Conservation (phyloP, 805 yeast genomes). For the Suhomyces pyralidae region DNA sequence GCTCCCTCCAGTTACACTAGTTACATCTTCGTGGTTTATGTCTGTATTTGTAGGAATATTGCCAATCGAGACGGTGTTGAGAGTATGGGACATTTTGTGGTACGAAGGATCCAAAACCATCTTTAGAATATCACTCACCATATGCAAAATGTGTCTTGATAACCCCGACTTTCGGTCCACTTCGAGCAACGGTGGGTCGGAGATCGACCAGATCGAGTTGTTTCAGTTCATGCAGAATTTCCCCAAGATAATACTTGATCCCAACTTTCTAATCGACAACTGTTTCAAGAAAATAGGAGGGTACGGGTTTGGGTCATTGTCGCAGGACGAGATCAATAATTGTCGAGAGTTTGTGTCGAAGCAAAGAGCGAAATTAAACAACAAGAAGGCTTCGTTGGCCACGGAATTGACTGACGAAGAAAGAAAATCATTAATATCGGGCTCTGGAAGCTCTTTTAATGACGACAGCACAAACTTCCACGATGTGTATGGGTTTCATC, state of each 20-base stretch:
- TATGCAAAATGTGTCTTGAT: slow-evolving; percentile 61
- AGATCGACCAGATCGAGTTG: slow-evolving; percentile 46
- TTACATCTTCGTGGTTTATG: slow-evolving; percentile 98
- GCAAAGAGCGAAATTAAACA: slow-evolving; percentile 45
- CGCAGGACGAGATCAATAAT: slow-evolving; percentile 77
- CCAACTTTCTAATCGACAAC: slow-evolving; percentile 63
- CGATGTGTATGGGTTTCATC: slow-evolving; percentile 44
- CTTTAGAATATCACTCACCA: slow-evolving; percentile 77
- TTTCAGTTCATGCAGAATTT: slow-evolving; percentile 83
- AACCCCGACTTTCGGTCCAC: slow-evolving; percentile 55
- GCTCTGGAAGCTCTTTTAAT: slow-evolving; percentile 14
- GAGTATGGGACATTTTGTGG: slow-evolving; percentile 94
- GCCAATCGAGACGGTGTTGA: slow-evolving; percentile 81
- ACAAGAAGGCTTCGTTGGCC: slow-evolving; percentile 25
- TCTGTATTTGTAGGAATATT: slow-evolving; percentile 87
- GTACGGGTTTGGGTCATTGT: slow-evolving; percentile 60
- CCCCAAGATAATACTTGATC: slow-evolving; percentile 71
- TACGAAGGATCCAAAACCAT: slow-evolving; percentile 87
- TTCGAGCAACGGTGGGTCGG: slow-evolving; percentile 19
- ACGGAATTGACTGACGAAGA: slow-evolving; percentile 41
- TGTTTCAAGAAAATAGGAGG: slow-evolving; percentile 74
- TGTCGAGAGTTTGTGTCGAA: slow-evolving; percentile 76
- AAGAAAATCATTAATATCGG: slow-evolving; percentile 24
- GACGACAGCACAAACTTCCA: slow-evolving; percentile 28
- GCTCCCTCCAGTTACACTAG: slow-evolving; percentile 86